Evolutionary conservation across 2,329 filamentous ascomycete species (phyloP), one percentile per base, ranked within the genome.

Genomic region (Geoglossum cookeanum): DNA sequence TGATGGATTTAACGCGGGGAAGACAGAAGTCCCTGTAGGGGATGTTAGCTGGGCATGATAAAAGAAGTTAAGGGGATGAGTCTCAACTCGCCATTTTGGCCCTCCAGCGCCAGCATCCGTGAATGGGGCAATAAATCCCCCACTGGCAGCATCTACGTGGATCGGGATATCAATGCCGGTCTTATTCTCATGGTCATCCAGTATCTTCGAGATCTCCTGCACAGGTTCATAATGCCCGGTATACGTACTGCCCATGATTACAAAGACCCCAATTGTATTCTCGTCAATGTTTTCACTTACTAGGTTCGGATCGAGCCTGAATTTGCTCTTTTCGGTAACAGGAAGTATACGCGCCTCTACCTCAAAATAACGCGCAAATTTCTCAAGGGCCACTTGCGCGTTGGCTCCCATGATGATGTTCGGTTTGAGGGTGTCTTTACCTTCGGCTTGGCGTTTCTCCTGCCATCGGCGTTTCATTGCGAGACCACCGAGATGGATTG

Each of bases 391-490:
- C 0, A 87, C 83, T 68, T 87, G 84, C 1, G 83, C 83, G 62
- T 85, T 86, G 29, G 80, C 75, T 1, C 82, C 83, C 83, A 87
- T 87, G 63, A 87, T 72, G 61, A 87, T 85, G 64, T 87, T 87
- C 1, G 84, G 84, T 35, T 77, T 79, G 1, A 68, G 72, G 1
- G 74, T 78, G 61, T 83, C 80, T 60, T 85, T 84, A 13, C 81
- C 81, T 42, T 75, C 75, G 0, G 71, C 74, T 57, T 69, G 71
- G 30, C 82, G 74, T 62, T 75, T 77, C 63, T 84, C 78, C 65
- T 86, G 81, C 84, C 83, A 87, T 22, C 79, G 73, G n/a, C 81
- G 74, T 71, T 86, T 86, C 83, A 87, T 85, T 3, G 83, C 83
- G 22, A 87, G 69, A 1, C 81, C 82, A 35, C 81, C 84, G 0